These are phyloP conservation scores for Trichoderma asperelloides DNA, from an alignment of 495 filamentous ascomycete species.

Conservation along the genomic window DNA sequence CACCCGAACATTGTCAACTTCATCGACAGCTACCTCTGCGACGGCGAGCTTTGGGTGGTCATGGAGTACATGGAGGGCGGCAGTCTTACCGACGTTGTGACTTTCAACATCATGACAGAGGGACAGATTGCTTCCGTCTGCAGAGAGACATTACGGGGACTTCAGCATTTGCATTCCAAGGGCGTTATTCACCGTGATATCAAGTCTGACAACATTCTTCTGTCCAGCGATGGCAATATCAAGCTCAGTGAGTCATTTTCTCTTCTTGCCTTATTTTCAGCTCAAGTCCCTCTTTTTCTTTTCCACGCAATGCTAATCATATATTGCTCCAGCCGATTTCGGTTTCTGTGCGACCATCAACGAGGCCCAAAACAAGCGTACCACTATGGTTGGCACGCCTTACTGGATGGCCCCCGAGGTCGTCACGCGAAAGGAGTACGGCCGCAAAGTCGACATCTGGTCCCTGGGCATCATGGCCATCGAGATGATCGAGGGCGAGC, in stretches of 20 bases:
- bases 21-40: slow-evolving; percentile 86
- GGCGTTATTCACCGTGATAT: slow-evolving; percentile 98
- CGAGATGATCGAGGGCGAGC: slow-evolving; percentile 99
- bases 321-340: slow-evolving; percentile 66
- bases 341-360: slow-evolving; percentile 99
- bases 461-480: slow-evolving; percentile 99
- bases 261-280: background rate
- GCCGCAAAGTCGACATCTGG: slow-evolving; percentile 98
- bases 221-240: slow-evolving; percentile 93
- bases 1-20: slow-evolving; percentile 99
- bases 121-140: slow-evolving; percentile 94
- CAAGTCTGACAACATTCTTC: slow-evolving; percentile 94
- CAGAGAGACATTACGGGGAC: slow-evolving; percentile 80
- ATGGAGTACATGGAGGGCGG: slow-evolving; percentile 99
- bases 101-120: slow-evolving; percentile 97
- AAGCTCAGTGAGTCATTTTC: slow-evolving; percentile 72
- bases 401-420: slow-evolving; percentile 99
- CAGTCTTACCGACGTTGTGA: slow-evolving; percentile 94
- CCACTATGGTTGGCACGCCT: slow-evolving; percentile 97
- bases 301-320: background rate
- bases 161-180: slow-evolving; percentile 95
- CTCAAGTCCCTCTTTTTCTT: slow-evolving; percentile 6
- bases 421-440: slow-evolving; percentile 94
- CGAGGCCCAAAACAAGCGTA: slow-evolving; percentile 91
- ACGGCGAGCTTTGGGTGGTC: slow-evolving; percentile 91